Base-by-base conservation (phyloP, 768 basidiomycete species). In the Tulasnella sp. region DNA sequence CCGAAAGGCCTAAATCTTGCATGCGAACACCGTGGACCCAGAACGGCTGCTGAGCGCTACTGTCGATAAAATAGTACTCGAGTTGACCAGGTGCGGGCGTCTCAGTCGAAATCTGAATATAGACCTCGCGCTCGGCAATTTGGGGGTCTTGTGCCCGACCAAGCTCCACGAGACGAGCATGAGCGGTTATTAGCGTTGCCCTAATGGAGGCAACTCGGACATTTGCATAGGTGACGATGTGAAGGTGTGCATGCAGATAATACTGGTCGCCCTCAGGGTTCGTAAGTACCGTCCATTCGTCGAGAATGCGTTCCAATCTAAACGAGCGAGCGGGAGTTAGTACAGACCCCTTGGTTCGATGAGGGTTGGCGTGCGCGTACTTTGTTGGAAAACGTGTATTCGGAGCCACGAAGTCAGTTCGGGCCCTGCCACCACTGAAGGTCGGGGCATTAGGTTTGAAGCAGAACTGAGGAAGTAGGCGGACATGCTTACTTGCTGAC, bases 51-150 rank as follows among this genome's bases (percentile, higher is more conserved):
- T 16, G 14, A 34, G 40, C 24, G 20, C n/a, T 5, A n/a, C 4
- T 14, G 28, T 77, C 76, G 1, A 77, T 34, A 12, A 77, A 64
- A 12, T 77, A 77, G 11, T 77, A 77, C 11, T 42, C n/a, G 14
- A 24, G 18, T 14, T 37, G n/a, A 11, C 6, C 9, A 0, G 11
- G 0, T 5, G 6, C 5, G 7, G 64, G 34, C 3, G 28, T 69
- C 34, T 69, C 64, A 12, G 18, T 14, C 12, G 9, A 2, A 16
- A 69, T 14, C 18, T 69, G 31, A 37, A 69, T 69, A 12, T 31
- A 69, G 5, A 28, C n/a, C 20, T 69, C 64, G 64, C 28, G 12
- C 3, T 69, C 16, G 14, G 64, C 64, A 6, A 69, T 69, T 69
- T 69, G 64, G 0, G 34, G 28, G 18, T 69, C 64, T 28, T 16